Evolutionary conservation across 768 basidiomycete genomes (phyloP).

Genomic region (Phaeotremella fagi): DNA sequence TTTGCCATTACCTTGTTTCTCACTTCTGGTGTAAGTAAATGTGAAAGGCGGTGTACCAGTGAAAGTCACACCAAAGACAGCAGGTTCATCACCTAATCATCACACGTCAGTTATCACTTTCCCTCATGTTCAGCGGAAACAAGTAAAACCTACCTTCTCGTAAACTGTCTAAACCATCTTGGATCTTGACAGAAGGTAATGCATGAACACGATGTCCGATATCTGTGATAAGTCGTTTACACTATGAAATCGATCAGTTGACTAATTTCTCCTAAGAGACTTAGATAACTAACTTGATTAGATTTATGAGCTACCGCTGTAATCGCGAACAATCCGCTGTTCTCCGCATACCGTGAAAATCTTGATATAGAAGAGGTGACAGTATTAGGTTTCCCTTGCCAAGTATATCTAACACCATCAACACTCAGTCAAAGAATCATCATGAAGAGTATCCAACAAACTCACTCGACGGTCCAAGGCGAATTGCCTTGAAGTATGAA

Average conservation of each 20-base stretch:
- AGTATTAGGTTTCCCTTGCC: slow-evolving; percentile 67
- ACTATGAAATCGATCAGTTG: too few species aligned
- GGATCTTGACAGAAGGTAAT: slow-evolving; percentile 82
- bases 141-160: slow-evolving; percentile 65
- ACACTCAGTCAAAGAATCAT: neutral
- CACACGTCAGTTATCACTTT: neutral
- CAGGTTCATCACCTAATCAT: slow-evolving; percentile 65
- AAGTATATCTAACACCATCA: slow-evolving; percentile 59
- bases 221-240: slow-evolving; percentile 67
- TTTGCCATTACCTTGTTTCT: slow-evolving; percentile 26
- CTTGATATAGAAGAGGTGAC: slow-evolving; percentile 74
- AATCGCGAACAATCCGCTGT: slow-evolving; percentile 77
- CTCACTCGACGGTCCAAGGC: slow-evolving; percentile 74
- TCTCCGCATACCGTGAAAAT: slow-evolving; percentile 77
- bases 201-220: slow-evolving; percentile 69
- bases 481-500: slow-evolving; percentile 92
- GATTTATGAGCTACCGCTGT: slow-evolving; percentile 86
- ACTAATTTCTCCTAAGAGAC: too few species aligned
- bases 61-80: slow-evolving; percentile 85
- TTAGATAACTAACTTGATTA: slow-evolving; percentile 58
- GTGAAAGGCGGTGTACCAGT: slow-evolving; percentile 91
- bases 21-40: slow-evolving; percentile 54
- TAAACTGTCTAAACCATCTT: slow-evolving; percentile 82
- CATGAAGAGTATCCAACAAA: neutral
- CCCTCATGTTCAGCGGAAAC: neutral